Base-by-base conservation (phyloP, 768 basidiomycete genomes). In the Suillus subalutaceus region DNA sequence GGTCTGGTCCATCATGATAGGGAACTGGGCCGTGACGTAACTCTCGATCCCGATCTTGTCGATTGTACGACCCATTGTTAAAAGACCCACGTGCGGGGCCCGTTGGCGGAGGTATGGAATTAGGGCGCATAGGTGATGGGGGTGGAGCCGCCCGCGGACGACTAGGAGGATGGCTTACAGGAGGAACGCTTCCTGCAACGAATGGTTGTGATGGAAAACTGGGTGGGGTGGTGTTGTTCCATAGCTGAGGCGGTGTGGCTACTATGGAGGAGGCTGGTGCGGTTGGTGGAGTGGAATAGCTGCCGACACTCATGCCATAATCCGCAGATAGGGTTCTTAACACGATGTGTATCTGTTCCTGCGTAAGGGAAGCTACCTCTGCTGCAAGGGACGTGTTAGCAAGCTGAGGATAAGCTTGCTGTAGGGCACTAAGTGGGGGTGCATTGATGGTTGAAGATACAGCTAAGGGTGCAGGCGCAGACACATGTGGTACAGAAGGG, bases 311-410 rank as follows among this genome's bases (percentile, higher is more conserved):
- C 16, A 79, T 70, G 10, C 82, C 74, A 56, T 76, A 81, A 61
- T 79, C 78, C 2, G 84, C 81, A 20, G 79, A 74, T 5, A 93
- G 80, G 0, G 88, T 83, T 43, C 84, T 83, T 15, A 93, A 78
- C 77, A 93, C 86, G 58, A 84, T 76, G 67, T 90, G 88, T 44
- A 93, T 86, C 73, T 93, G 92, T 59, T 91, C 91, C 0, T 90
- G 90, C 3, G 90, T 91, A 18, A 93, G 83, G 43, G 87, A 82
- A 7, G 91, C 89, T 7, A 93, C 86, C 71, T 92, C 89, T 6
- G 89, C 86, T 9, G 88, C 88, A 46, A 94, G 83, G 20, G 84
- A 83, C 16, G 84, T 78, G 23, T 85, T 79, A 66, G 83, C 78
- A 43, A 81, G 75, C 40, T 79, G 75, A 18, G 82, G 72, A 40